These are phyloP conservation scores for Fragaria ananassa DNA, from an alignment of 306 rosid genomes.

Conservation along the genomic window DNA sequence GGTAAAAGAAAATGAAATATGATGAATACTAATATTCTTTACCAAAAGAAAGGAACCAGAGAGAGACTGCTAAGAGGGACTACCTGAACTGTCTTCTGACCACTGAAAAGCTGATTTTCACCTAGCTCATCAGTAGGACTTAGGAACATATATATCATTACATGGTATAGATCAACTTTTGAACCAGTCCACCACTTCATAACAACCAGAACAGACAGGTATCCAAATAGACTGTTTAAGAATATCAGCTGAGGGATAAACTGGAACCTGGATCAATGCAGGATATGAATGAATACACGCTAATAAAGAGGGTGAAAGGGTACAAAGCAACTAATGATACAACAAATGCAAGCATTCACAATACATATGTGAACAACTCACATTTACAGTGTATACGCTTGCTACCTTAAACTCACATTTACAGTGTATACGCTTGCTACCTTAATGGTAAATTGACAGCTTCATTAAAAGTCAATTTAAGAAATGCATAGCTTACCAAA, in stretches of 20 bases:
- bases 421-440: background rate
- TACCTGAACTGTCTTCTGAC: constrained; percentile 88
- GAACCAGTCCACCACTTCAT: constrained; percentile 97
- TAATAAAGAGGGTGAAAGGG: constrained; percentile 6
- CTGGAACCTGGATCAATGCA: constrained; percentile 73
- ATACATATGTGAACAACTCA: background rate
- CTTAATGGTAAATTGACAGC: background rate
- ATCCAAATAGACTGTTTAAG: constrained; percentile 89
- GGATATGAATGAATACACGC: constrained; percentile 20
- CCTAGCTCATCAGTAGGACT: constrained; percentile 90
- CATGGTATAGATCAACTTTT: constrained; percentile 84
- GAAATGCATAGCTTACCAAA: constrained; percentile 57
- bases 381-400: background rate
- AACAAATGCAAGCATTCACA: constrained; percentile 19
- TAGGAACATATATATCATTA: constrained; percentile 96
- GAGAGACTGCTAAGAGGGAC: constrained; percentile 6
- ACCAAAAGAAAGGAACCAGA: background rate
- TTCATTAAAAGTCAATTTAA: background rate
- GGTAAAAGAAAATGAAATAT: constrained; percentile 27
- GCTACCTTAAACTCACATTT: constrained; percentile 3
- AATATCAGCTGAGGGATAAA: constrained; percentile 86
- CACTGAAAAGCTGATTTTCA: constrained; percentile 88
- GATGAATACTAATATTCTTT: constrained; percentile 15
- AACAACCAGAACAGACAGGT: constrained; percentile 74
- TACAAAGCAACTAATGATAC: background rate